Conservation (phyloP, 2,329 filamentous ascomycete genomes). For the Penicillium verrucosum region DNA sequence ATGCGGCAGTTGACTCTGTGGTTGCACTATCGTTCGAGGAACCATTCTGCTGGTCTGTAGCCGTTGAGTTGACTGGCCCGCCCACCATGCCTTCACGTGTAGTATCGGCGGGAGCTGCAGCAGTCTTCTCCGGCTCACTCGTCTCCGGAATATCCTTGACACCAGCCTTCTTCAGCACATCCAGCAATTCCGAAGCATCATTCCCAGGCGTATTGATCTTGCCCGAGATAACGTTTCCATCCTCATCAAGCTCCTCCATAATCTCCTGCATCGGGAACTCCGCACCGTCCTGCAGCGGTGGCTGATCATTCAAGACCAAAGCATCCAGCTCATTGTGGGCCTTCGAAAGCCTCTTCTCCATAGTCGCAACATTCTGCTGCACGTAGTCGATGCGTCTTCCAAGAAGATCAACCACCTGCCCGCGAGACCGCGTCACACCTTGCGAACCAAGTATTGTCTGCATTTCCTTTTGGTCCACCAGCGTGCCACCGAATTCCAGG, state of each 20-base stretch:
- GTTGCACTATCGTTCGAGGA: neutral
- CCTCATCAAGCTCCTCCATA: conserved; percentile 84
- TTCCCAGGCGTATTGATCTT: conserved; percentile 65
- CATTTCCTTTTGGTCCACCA: conserved; percentile 52
- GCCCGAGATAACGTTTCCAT: conserved; percentile 75
- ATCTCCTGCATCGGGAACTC: conserved; percentile 80
- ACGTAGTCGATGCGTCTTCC: conserved; percentile 85
- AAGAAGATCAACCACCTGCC: conserved; percentile 66
- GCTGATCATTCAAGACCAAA: conserved; percentile 57
- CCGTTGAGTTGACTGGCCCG: neutral
- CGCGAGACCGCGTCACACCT: conserved; percentile 49
- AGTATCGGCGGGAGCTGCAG: conserved; percentile 7
- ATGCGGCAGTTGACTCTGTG: conserved; percentile 4
- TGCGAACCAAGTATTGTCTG: conserved; percentile 51
- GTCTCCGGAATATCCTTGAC: conserved; percentile 50
- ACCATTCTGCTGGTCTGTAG: neutral
- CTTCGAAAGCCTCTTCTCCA: conserved; percentile 68
- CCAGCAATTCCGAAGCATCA: conserved; percentile 63
- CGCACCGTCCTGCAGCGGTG: conserved; percentile 63
- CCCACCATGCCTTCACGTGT: neutral
- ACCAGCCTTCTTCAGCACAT: conserved; percentile 75
- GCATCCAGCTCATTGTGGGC: conserved; percentile 66
- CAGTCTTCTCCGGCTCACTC: conserved; percentile 12
- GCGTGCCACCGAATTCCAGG: conserved; percentile 45
- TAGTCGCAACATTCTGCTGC: conserved; percentile 69